Base-by-base conservation (phyloP, 192 early-diverging fungal species). In the Thoreauomyces humboldtii region DNA sequence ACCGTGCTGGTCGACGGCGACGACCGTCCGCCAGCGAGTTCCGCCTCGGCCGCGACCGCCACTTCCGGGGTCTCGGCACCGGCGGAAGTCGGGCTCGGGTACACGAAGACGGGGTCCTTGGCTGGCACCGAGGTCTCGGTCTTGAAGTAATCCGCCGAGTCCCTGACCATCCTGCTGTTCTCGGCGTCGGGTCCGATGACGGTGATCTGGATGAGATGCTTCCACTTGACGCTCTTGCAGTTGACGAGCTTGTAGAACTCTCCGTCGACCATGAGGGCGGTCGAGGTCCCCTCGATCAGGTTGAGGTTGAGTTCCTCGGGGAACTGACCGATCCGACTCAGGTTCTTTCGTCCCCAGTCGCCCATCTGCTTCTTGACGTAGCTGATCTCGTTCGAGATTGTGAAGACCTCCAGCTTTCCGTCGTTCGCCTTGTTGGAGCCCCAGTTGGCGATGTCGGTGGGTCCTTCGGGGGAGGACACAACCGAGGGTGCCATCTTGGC, bases 181-280 rank as follows among this genome's bases (percentile, higher is more conserved):
- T 57, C 55, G 19, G n/a, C 17, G 55, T 57, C 55, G 19, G 34
- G 31, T 27, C 55, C 55, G 15, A 57, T 57, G 2, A 57, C 34
- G n/a, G 31, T 57, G 55, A 57, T 34, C 27, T 57, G 55, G 34
- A 57, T 34, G 32, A 57, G 31, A 17, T n/a, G 33, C 25, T 57
- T 57, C 34, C 35, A 57, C 27, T 32, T 57, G 32, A 57, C 38
- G 35, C 35, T 57, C 19, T 34, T 57, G 55, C 34, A 34, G 55
- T 57, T 57, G 32, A n/a, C 11, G 34, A 86, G 71, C 63, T 86
- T 83, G 52, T 86, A 86, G 57, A 89, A 89, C 73, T 89, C 87
- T 36, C 87, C 87, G 69, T 89, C 87, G 70, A 85, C 82, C 87
- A 89, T 88, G 37, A 79, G 69, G 59, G 78, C 83, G 6, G 83